Conservation (phyloP, 2,329 filamentous ascomycete species). For the Colletotrichum navitas region DNA sequence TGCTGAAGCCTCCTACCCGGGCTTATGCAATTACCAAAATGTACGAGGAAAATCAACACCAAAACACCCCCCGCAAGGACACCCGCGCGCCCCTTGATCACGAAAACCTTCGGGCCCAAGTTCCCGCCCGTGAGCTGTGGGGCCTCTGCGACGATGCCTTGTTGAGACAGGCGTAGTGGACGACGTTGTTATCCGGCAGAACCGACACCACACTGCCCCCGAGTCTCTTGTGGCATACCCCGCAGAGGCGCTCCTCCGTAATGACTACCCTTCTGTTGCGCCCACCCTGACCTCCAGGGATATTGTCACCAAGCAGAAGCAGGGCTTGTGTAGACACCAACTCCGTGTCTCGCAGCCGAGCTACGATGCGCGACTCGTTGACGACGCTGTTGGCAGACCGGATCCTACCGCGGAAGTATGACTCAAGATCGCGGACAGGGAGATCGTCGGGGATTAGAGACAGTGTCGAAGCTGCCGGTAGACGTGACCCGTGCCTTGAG, state of each 20-base stretch:
- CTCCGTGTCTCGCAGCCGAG: slow-evolving; percentile 81
- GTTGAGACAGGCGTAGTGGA: slow-evolving; percentile 84
- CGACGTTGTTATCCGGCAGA: slow-evolving; percentile 83
- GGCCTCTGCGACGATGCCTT: slow-evolving; percentile 57
- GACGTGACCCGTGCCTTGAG: slow-evolving; percentile 90
- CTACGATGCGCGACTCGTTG: slow-evolving; percentile 83
- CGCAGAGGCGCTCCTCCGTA: slow-evolving; percentile 88
- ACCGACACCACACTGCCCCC: slow-evolving; percentile 93
- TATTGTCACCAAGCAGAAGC: slow-evolving; percentile 78
- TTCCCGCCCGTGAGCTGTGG: slow-evolving; percentile 50
- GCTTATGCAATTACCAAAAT: slow-evolving; percentile 45
- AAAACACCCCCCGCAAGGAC: slow-evolving; percentile 16
- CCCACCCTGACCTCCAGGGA: slow-evolving; percentile 64
- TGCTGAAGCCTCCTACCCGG: slow-evolving; percentile 43
- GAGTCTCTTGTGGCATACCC: slow-evolving; percentile 92
- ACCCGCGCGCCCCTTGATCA: slow-evolving; percentile 40
- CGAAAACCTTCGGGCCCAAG: slow-evolving; percentile 54
- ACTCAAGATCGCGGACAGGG: slow-evolving; percentile 82
- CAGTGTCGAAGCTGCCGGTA: slow-evolving; percentile 88
- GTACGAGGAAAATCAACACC: slow-evolving; percentile 29
- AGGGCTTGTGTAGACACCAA: slow-evolving; percentile 81
- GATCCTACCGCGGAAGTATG: slow-evolving; percentile 93
- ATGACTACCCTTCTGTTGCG: slow-evolving; percentile 79
- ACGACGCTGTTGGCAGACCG: slow-evolving; percentile 85
- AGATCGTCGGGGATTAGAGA: slow-evolving; percentile 86